Conservation (phyloP, 108 stramenopile genomes). For the Skeletonema grethae region DNA sequence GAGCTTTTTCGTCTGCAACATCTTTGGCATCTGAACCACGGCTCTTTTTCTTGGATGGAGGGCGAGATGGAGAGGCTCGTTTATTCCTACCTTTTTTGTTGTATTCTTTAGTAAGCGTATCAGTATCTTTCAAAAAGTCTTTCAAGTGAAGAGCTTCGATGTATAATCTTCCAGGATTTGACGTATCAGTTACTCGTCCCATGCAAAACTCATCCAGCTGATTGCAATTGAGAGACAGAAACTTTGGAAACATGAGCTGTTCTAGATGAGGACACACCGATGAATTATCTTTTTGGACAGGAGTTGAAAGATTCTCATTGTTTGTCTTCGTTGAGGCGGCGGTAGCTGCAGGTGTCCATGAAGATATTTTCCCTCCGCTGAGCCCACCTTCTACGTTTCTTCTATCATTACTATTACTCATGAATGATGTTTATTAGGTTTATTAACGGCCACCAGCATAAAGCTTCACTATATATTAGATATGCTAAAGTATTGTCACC, state of each 20-base stretch:
- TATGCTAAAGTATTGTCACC: too few species aligned
- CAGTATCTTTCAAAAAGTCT: constrained; percentile 33
- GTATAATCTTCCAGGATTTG: constrained; percentile 18
- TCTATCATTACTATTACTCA: not conserved
- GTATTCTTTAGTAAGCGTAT: constrained; percentile 13
- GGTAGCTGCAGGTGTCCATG: constrained; percentile 22
- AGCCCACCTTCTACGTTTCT: not conserved
- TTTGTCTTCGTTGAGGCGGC: not conserved
- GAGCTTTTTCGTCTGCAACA: constrained; percentile 7
- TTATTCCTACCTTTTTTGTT: constrained; percentile 15
- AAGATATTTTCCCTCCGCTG: constrained; percentile 12
- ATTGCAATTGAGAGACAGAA: constrained; percentile 29
- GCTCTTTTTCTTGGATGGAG: constrained; percentile 14
- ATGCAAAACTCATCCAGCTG: constrained; percentile 35
- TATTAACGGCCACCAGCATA: not conserved
- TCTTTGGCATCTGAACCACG: constrained; percentile 1
- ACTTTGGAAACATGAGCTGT: constrained; percentile 39
- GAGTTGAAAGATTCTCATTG: not conserved
- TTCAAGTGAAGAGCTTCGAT: constrained; percentile 40
- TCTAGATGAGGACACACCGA: constrained; percentile 33
- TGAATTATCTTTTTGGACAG: not conserved
- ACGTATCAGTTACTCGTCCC: constrained; percentile 11
- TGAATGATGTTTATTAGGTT: not conserved
- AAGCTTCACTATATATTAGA: not conserved
- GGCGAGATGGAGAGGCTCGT: constrained; percentile 5